Evolutionary conservation across 2,329 filamentous ascomycete genomes (phyloP), one percentile per base, ranked within the genome.

Genomic region (Phaeosphaeria sp.): DNA sequence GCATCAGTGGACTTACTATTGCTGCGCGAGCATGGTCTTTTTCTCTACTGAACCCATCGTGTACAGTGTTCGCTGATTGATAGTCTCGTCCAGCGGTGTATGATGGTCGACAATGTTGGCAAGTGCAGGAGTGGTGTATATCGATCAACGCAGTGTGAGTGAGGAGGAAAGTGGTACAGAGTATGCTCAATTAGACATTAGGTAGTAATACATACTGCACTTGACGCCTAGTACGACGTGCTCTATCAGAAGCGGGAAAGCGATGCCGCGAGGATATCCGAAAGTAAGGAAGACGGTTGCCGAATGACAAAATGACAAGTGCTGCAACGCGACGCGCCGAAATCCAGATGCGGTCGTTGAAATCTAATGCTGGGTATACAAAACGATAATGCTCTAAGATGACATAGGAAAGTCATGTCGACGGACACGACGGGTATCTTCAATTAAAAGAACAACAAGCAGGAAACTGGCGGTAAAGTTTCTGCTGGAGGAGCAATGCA

Each of bases 21-120:
- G 71, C 46, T 72, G 69, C 49, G 71, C 71, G 21, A 50, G 56
- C 68, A 71, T 72, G 1, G 65, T 73, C 48, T 66, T 65, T 48
- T 64, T 58, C 22, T 45, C 51, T 50, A 61, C 46, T 6, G 65
- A 65, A n/a, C 57, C 48, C 65, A 70, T 67, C 36, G 9, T 58
- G 39, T 36, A 7, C 5, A 3, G 3, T 36, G 11, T 7, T 36
- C 15, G 30, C 30, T 13, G 30, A 13, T 13, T 36, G 30, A 9
- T 39, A 20, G 20, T 45, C n/a, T 42, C 27, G 20, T 44, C 42
- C 1, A 9, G 18, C 8, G 6, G 18, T n/a, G 9, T 13, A 21
- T 21, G n/a, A 8, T 21, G 7, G 9, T 5, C 18, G 42, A 3
- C 3, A 13, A 13, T 13, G n/a, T 49, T 40, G 7, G 9, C 11